Base-by-base conservation (phyloP, 2,329 filamentous ascomycete species). In the Aspergillus neotritici region DNA sequence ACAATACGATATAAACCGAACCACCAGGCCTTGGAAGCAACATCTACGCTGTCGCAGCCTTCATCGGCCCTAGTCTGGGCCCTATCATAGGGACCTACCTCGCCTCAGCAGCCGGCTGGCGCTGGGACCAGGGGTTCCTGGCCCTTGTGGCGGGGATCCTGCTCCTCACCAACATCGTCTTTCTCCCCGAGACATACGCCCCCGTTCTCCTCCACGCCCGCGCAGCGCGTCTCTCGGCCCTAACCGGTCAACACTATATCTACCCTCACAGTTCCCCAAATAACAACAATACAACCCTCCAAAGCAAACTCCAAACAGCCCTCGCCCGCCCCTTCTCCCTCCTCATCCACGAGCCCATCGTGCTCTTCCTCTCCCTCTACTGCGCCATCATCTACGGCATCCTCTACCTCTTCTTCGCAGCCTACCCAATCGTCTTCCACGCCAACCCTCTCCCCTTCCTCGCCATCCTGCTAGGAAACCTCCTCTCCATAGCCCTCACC, bases 51-150 rank as follows among this genome's bases (percentile, higher is more conserved):
- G 39, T 60, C 35, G 56, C 55, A 9, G 49, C 60, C 5, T 63
- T 65, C 28, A 37, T 64, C 7, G 62, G 62, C 4, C 66, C 67
- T 2, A 56, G 68, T 46, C 52, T 71, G 36, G 72, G 66, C 1
- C 69, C 68, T 4, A 60, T 79, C 2, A 71, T 70, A 21, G 75
- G 76, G 7, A 74, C 72, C 0, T 77, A 73, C 41, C 58, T 78
- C 1, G 66, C 67, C 0, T 56, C 68, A n/a, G 68, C 63, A 1
- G 62, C 62, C 16, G 71, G 69, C 1, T 78, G 76, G 75, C 55
- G 73, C 16, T 79, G 75, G 75, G 66, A 72, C 4, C 34, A 48
- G 5, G 37, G 45, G 4, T 13, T 41, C 21, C 35, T 30, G 12
- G 36, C 37, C 9, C 31, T 41, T 9, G 16, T 40, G 1, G 14